Evolutionary conservation across 2,329 filamentous ascomycete genomes (phyloP), one percentile per base, ranked within the genome.

Genomic region (Alternaria brassicae): DNA sequence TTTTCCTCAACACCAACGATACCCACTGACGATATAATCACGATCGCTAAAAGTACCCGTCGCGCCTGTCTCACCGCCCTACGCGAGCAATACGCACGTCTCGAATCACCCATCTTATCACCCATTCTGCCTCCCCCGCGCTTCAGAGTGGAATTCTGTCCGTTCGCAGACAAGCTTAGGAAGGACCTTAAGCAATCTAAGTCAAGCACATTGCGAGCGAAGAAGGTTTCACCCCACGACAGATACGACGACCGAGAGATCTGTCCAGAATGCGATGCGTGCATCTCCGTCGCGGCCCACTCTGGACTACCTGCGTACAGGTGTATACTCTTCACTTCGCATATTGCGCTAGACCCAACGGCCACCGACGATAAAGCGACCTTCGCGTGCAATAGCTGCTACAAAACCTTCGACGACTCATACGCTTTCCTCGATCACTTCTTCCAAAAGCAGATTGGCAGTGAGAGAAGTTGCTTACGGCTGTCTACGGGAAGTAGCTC

Each of bases 351-450:
- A 19, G 56, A 52, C 47, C 34, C 50, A 8, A 47, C 25, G 8
- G 42, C 41, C 9, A 4, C 45, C 0, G 62, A 68, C 17, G 60
- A 70, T n/a, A 58, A 56, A 52, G 70, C 74, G 4, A 72, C 59
- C 7, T 77, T 73, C 42, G 74, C 74, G 1, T 77, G 74, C 55
- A 71, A 66, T 13, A 71, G 73, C 58, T 77, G 74, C 57, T 74
- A 77, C 66, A 77, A 77, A 52, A 70, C 62, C 1, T 76, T 76
- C 17, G 64, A 71, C 23, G 72, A 76, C 30, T 75, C 73, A 10
- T 77, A 76, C 56, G 72, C 70, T 15, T 77, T 76, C 57, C 66
- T 77, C 3, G 74, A 77, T 25, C 74, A 77, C 39, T 58, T 71
- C 3, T 76, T 74, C 50, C 74, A 76, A 56, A 75, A 72, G 52